Evolutionary conservation across 768 basidiomycete species (phyloP).

Genomic region (Xanthoconium stramineum): DNA sequence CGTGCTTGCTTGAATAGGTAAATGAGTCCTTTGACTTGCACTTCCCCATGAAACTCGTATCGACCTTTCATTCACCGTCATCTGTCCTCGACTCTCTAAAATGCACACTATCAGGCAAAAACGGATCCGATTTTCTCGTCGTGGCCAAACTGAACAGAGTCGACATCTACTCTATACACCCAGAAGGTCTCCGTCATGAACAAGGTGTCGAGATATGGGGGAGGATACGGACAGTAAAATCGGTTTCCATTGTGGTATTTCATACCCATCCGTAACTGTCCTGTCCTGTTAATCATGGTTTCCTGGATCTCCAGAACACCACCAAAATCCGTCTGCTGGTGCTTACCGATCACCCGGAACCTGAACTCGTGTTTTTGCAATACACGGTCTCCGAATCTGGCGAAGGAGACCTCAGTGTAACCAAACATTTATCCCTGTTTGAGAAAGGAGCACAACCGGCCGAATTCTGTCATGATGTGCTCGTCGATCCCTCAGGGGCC

Average conservation of each 20-base stretch:
- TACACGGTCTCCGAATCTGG: conserved; percentile 41
- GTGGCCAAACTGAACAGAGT: conserved; percentile 65
- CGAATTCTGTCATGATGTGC: conserved; percentile 69
- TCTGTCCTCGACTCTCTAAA: conserved; percentile 69
- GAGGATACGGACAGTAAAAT: conserved; percentile 52
- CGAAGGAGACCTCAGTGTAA: conserved; percentile 34
- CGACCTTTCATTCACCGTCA: conserved; percentile 75
- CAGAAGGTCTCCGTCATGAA: conserved; percentile 58
- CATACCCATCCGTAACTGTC: not conserved
- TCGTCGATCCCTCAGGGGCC: conserved; percentile 62
- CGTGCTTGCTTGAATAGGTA: not conserved
- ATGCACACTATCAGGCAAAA: conserved; percentile 53
- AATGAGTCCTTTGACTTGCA: not conserved
- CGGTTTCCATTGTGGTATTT: conserved; percentile 53
- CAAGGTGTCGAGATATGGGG: conserved; percentile 69
- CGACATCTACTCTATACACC: conserved; percentile 63
- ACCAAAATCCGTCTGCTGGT: conserved; percentile 49
- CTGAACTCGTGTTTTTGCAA: conserved; percentile 62
- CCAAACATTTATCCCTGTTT: conserved; percentile 48
- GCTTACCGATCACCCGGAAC: conserved; percentile 74
- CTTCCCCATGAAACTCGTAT: conserved; percentile 50
- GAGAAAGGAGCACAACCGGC: conserved; percentile 58
- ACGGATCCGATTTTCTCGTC: conserved; percentile 58
- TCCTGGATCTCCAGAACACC: conserved; percentile 25
- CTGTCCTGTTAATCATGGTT: conserved; percentile 5